A percentile compares a stretch with the other conserved stretches of the same genome.
These are phyloP conservation scores for Aspergillus nanangensis DNA, from an alignment of 495 filamentous ascomycete species.

Conservation along the genomic window DNA sequence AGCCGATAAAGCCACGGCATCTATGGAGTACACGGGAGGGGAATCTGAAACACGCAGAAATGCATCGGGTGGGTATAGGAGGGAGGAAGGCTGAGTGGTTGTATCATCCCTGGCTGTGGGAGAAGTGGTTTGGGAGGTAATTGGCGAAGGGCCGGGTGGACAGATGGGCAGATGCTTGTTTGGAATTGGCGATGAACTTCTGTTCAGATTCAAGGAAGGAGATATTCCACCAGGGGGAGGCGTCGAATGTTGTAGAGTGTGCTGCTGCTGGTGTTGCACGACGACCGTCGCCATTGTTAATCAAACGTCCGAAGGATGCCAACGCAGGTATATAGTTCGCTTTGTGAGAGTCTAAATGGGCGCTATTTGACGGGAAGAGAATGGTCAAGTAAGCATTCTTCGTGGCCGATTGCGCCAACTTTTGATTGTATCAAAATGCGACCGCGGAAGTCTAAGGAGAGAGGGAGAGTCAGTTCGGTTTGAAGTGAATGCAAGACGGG, in stretches of 20 bases:
- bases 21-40: conserved; percentile 68
- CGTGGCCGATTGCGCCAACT: no score
- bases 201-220: conserved; percentile 35
- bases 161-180: conserved; percentile 88
- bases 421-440: no score
- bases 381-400: no score
- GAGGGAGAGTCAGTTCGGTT: no score
- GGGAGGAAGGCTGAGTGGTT: conserved; percentile 53
- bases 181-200: conserved; percentile 60
- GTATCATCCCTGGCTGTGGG: conserved; percentile 42
- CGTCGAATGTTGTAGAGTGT: conserved; percentile 41
- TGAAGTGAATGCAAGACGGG: no score
- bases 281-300: conserved; percentile 47
- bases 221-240: conserved; percentile 39
- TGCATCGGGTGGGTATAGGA: conserved; percentile 69
- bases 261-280: conserved; percentile 46
- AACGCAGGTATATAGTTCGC: no score
- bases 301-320: no score
- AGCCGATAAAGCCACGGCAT: conserved; percentile 59
- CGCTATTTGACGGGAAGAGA: no score
- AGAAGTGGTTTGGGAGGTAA: conserved; percentile 46
- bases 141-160: conserved; percentile 68
- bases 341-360: no score
- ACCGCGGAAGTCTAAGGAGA: no score
- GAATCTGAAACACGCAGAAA: conserved; percentile 52